These are phyloP conservation scores for Misopates orontium DNA, from an alignment of 257 asterid species.

Conservation along the genomic window DNA sequence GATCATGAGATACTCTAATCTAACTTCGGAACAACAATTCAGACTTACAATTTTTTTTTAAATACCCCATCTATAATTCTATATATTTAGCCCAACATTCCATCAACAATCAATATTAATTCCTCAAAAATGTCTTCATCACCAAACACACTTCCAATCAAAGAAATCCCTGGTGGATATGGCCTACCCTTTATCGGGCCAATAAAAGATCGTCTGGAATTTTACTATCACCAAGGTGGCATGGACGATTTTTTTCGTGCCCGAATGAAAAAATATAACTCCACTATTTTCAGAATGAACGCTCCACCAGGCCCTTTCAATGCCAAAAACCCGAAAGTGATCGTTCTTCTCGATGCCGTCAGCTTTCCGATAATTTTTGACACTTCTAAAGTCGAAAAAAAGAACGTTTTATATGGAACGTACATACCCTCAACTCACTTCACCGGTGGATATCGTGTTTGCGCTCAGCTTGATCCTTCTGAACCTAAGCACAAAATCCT, in stretches of 20 bases:
- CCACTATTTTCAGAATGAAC: slow-evolving; percentile 49
- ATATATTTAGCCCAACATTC: too few species aligned
- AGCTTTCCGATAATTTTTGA: slow-evolving; percentile 40
- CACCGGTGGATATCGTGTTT: slow-evolving; percentile 43
- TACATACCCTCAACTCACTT: slow-evolving; percentile 36
- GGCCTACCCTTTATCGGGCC: slow-evolving; percentile 53
- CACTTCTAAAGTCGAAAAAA: slow-evolving; percentile 35
- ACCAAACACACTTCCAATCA: slow-evolving; percentile 32
- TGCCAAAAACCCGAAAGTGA: slow-evolving; percentile 39
- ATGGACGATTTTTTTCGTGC: slow-evolving; percentile 43
- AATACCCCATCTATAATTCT: too few species aligned
- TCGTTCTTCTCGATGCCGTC: slow-evolving; percentile 33
- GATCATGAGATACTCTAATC: too few species aligned
- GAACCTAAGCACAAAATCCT: slow-evolving; percentile 36
- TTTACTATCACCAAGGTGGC: slow-evolving; percentile 52
- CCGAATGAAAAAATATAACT: slow-evolving; percentile 43
- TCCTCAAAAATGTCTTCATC: slow-evolving; percentile 24
- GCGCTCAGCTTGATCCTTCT: slow-evolving; percentile 41
- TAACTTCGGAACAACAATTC: background rate
- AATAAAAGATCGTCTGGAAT: slow-evolving; percentile 46
- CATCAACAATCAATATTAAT: background rate
- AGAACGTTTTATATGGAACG: slow-evolving; percentile 33
- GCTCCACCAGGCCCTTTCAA: slow-evolving; percentile 63
- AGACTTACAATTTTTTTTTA: background rate
- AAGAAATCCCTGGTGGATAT: slow-evolving; percentile 52